Percentiles rank a stretch among this genome's conserved stretches.
Evolutionary conservation across 257 asterid genomes (phyloP).

Genomic region (Phtheirospermum japonicum): DNA sequence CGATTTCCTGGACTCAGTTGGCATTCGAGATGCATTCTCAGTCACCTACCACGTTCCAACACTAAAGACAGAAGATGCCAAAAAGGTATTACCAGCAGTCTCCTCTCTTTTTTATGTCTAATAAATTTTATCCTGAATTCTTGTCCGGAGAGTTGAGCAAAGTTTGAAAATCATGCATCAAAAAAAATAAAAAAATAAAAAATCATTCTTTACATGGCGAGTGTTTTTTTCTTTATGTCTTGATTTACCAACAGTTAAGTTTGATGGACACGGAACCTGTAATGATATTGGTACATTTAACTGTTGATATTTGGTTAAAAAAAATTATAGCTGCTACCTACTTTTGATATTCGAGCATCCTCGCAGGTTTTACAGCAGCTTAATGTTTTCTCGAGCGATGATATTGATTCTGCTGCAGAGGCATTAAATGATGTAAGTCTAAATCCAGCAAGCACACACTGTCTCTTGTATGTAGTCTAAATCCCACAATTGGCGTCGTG

Average conservation of each 20-base stretch:
- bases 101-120: slow-evolving; percentile 21
- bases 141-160: not conserved
- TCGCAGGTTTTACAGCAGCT: slow-evolving; percentile 80
- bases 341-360: slow-evolving; percentile 23
- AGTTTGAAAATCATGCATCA: not conserved
- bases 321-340: not conserved
- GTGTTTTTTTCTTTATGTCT: too few relatives aligned
- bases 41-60: slow-evolving; percentile 86
- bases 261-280: too few relatives aligned
- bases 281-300: too few relatives aligned
- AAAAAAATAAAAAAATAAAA: too few relatives aligned
- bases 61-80: slow-evolving; percentile 73
- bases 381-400: slow-evolving; percentile 65
- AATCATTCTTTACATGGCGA: not conserved
- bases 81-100: slow-evolving; percentile 52
- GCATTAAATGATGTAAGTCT: slow-evolving; percentile 79
- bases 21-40: slow-evolving; percentile 76
- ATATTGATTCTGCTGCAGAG: slow-evolving; percentile 89
- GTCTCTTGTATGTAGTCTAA: not conserved
- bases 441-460: slow-evolving; percentile 1
- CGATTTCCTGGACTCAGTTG: slow-evolving; percentile 73
- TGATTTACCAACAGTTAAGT: too few relatives aligned
- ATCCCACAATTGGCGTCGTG: not conserved
- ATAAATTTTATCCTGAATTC: slow-evolving; percentile 6
- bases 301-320: too few relatives aligned